Conservation (phyloP, 495 filamentous ascomycete genomes). For the Apodospora peruviana region DNA sequence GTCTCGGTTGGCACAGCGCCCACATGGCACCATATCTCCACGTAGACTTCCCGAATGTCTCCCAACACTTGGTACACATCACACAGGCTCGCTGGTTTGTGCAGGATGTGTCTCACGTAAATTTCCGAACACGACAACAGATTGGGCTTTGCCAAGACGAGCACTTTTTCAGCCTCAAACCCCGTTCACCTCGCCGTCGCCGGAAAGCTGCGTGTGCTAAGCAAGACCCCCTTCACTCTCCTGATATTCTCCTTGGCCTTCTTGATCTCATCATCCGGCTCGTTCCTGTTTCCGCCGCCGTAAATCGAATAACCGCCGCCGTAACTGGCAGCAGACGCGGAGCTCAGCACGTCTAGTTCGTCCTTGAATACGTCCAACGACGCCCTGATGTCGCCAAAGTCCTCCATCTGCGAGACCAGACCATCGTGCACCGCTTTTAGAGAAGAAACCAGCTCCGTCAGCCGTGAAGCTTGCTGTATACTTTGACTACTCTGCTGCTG, state of each 20-base stretch:
- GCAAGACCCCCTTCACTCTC: conserved; percentile 84
- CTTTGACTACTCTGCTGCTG: conserved; percentile 1
- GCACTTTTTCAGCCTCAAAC: too few species aligned
- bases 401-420: conserved; percentile 33
- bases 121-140: too few species aligned
- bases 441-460: conserved; percentile 36
- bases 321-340: conserved; percentile 25
- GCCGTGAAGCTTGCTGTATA: conserved; percentile 23
- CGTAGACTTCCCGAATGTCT: too few species aligned
- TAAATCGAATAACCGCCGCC: conserved; percentile 32
- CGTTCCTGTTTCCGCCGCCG: conserved; percentile 38
- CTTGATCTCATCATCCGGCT: conserved; percentile 68
- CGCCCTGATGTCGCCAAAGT: conserved; percentile 31
- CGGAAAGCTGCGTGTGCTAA: conserved; percentile 69
- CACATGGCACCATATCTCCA: too few species aligned
- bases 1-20: too few species aligned
- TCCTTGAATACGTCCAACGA: conserved; percentile 43
- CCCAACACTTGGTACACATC: too few species aligned
- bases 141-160: too few species aligned
- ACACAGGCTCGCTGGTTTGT: too few species aligned
- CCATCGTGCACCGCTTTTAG: conserved; percentile 48
- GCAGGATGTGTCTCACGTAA: too few species aligned
- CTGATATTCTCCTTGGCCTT: conserved; percentile 79
- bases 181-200: conserved; percentile 5
- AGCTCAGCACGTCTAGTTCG: conserved; percentile 39